Conservation (phyloP, 306 rosid species). For the Cotoneaster glaucophyllus region DNA sequence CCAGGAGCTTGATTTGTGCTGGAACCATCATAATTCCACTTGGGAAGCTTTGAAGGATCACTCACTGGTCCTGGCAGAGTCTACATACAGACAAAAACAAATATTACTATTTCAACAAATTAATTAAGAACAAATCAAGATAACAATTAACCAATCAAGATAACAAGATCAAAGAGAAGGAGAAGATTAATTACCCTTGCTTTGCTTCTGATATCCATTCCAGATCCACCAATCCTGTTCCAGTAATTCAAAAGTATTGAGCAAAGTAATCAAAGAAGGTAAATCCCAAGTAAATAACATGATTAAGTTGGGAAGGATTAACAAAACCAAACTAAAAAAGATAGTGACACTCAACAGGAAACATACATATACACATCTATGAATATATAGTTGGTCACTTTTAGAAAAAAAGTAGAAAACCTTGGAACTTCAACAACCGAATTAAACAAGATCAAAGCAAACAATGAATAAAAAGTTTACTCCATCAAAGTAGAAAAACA, state of each 20-base stretch:
- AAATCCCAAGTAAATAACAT: neutral
- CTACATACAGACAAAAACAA: constrained; percentile 32
- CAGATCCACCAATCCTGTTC: constrained; percentile 93
- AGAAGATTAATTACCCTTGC: constrained; percentile 58
- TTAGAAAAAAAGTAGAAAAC: neutral
- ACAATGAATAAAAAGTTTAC: too few species aligned
- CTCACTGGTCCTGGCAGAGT: constrained; percentile 65
- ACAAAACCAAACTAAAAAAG: neutral
- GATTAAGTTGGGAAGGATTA: neutral
- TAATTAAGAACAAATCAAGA: neutral
- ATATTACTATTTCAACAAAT: neutral
- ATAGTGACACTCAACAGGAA: neutral
- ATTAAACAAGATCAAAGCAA: too few species aligned
- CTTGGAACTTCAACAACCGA: neutral
- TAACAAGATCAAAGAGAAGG: neutral
- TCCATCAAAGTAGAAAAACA: neutral
- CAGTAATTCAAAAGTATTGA: neutral
- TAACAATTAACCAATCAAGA: neutral
- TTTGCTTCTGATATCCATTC: constrained; percentile 90
- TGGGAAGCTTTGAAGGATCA: constrained; percentile 75
- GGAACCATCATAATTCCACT: constrained; percentile 93
- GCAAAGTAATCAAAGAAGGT: neutral
- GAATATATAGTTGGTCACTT: neutral
- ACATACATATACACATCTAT: neutral
- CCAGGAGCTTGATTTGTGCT: constrained; percentile 96